phyloP scores from a whole-genome alignment of 2,329 filamentous ascomycete species.

The Epichloe glyceriae region DNA sequence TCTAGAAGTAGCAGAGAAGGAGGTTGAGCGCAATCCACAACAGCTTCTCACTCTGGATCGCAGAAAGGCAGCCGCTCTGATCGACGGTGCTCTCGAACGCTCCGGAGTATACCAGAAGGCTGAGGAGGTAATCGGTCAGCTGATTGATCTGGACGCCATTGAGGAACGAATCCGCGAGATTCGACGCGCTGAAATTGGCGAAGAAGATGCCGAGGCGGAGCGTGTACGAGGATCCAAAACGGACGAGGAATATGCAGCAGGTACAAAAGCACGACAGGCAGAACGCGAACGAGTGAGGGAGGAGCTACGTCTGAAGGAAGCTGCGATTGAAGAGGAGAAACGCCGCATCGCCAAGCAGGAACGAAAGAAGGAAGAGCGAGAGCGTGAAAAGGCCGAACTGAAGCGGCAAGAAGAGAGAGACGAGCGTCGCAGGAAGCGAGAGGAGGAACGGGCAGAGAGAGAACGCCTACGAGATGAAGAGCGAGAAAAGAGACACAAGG shows the following conservation, averaged over 20 bases:
- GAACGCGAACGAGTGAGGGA: conserved; percentile 50
- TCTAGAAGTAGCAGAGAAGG: conserved; percentile 55
- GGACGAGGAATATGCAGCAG: conserved; percentile 59
- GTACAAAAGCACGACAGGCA: conserved; percentile 46
- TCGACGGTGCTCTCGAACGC: conserved; percentile 67
- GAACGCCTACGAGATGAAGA: conserved; percentile 30
- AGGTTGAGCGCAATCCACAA: conserved; percentile 62
- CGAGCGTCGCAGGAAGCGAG: conserved; percentile 34
- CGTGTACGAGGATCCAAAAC: conserved; percentile 53
- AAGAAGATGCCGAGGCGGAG: conserved; percentile 55
- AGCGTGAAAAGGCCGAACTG: conserved; percentile 35
- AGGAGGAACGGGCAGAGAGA: conserved; percentile 44
- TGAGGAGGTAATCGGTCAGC: conserved; percentile 50
- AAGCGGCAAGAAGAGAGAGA: conserved; percentile 38
- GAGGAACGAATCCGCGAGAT: conserved; percentile 58
- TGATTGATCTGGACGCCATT: conserved; percentile 57
- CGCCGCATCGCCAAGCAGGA: conserved; percentile 44
- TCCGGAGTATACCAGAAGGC: conserved; percentile 63
- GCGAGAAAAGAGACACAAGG: conserved; percentile 26
- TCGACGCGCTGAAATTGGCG: conserved; percentile 53
- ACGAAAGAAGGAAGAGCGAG: conserved; percentile 35
- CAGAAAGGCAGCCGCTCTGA: conserved; percentile 58
- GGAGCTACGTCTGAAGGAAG: conserved; percentile 45
- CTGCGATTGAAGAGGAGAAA: conserved; percentile 49
- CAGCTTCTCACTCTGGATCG: conserved; percentile 62